Evolutionary conservation across 1,284 basidiomycete genomes (phyloP), one percentile per base, ranked within the genome.

Genomic region (Pterulicium gracile): DNA sequence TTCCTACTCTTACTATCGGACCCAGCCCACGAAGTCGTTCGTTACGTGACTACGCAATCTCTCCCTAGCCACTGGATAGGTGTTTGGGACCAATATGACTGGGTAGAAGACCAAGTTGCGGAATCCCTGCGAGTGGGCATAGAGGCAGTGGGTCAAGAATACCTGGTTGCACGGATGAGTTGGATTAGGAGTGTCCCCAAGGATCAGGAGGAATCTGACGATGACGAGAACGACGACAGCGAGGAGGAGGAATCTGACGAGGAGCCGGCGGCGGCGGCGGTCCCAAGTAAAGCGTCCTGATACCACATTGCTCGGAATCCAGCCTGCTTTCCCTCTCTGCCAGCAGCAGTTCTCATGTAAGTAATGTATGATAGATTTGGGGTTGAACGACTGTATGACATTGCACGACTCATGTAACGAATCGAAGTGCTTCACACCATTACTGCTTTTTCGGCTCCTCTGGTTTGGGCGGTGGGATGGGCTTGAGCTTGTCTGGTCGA

Each of bases 51-150:
- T 45, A 88, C 87, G 3, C 93, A 97, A 59, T 73, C 79, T 4
- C 72, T 92, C 10, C 90, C 93, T 0, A 72, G 66, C 4, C 68
- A 74, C 47, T 97, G 93, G 93, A 62, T 96, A 46, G 77, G 81
- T 1, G 69, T 94, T 24, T 92, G 88, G 78, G 92, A 95, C 59
- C 78, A 86, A 51, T 88, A 90, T 59, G 89, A 94, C 45, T 97
- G 94, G 94, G 91, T 96, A 3, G 94, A 97, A 64, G 91, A 96
- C 60, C 64, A 86, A 19, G 77, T 95, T 49, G 92, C 92, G 1
- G 93, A 95, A 56, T 75, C 81, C 0, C 66, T 97, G 50, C 69
- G 87, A 49, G 71, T 89, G 3, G 85, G 83, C 3, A 77, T 92
- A 18, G 91, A 94, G 63, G 78, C 90, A 17, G 65, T 93, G 49